phyloP scores from a whole-genome alignment of 345 rosid genomes.

The Geranium brycei region DNA sequence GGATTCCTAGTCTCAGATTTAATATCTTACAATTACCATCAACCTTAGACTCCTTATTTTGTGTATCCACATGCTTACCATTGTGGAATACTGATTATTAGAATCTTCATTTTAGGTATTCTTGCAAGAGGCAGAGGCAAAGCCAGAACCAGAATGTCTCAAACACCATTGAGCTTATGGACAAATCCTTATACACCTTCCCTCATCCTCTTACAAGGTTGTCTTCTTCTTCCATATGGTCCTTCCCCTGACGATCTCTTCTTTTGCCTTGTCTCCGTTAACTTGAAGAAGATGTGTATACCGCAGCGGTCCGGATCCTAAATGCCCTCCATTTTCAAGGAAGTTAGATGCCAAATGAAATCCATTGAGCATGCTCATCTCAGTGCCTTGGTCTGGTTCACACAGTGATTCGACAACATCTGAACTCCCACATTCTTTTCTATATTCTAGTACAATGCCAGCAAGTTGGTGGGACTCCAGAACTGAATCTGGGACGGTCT shows the following conservation, averaged over 20 bases:
- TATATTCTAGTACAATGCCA: constrained; percentile 33
- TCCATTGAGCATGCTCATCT: constrained; percentile 17
- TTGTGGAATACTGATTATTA: neutral
- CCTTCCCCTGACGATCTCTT: constrained; percentile 51
- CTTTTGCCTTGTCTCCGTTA: constrained; percentile 18
- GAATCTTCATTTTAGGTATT: neutral
- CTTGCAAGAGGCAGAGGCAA: neutral
- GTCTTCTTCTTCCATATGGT: constrained; percentile 42
- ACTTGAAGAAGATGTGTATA: constrained; percentile 46
- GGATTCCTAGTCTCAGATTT: too few relatives aligned
- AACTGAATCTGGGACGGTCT: constrained; percentile 43
- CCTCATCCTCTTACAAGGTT: neutral
- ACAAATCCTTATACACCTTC: neutral
- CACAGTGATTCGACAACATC: constrained; percentile 48
- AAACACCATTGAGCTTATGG: neutral
- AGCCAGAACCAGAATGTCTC: neutral
- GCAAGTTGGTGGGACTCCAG: constrained; percentile 37
- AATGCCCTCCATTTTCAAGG: constrained; percentile 28
- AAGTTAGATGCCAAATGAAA: constrained; percentile 32
- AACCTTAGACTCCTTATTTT: neutral
- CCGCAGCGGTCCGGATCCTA: constrained; percentile 20
- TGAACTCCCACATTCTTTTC: constrained; percentile 48
- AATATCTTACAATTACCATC: too few relatives aligned
- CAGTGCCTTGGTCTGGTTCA: constrained; percentile 27
- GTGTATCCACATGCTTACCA: neutral